Base-by-base conservation (phyloP, 2,329 filamentous ascomycete species). In the Colletotrichum scovillei region DNA sequence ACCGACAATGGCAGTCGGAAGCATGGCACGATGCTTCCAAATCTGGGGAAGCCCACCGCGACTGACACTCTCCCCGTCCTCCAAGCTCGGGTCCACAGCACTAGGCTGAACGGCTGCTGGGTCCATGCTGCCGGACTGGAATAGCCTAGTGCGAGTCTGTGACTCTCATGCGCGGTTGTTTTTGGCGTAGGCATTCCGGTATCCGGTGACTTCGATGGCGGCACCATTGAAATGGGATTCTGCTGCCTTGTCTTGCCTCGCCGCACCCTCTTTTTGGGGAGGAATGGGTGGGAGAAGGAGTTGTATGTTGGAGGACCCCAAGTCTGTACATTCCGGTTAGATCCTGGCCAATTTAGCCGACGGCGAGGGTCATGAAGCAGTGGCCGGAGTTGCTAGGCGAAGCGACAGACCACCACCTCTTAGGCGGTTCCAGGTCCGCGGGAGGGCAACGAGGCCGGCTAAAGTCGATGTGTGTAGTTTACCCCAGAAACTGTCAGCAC, bases 291-390 rank as follows among this genome's bases (percentile, higher is more conserved):
- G 2, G 14, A 42, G 16, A 49, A 65, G n/a, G 65, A 42, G 67
- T 55, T 64, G 42, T 14, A 32, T 22, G 1, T 38, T 9, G 28
- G 6, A 12, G 26, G 30, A 4, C 28, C 8, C 16, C 26, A 49
- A 46, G 19, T 12, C 6, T 38, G 19, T 22, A 22, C 8, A 11
- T 49, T 49, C 19, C n/a, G 42, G 53, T 19, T 22, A 26, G 7
- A 16, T 26, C 30, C 55, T 35, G 28, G 14, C 3, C 22, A 67
- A 9, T 52, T 70, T 73, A 66, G 67, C 71, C 71, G 67, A 66
- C 24, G 16, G 1, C 12, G 14, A 60, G 42, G 53, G 35, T 49
- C 38, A n/a, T 56, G 5, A 2, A 38, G 22, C 22, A 9, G 38
- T 35, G 38, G 69, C 46, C 35, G 38, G 42, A 4, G 3, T 14